phyloP scores from a whole-genome alignment of 2,329 filamentous ascomycete genomes.

The Dendryphion nanum region DNA sequence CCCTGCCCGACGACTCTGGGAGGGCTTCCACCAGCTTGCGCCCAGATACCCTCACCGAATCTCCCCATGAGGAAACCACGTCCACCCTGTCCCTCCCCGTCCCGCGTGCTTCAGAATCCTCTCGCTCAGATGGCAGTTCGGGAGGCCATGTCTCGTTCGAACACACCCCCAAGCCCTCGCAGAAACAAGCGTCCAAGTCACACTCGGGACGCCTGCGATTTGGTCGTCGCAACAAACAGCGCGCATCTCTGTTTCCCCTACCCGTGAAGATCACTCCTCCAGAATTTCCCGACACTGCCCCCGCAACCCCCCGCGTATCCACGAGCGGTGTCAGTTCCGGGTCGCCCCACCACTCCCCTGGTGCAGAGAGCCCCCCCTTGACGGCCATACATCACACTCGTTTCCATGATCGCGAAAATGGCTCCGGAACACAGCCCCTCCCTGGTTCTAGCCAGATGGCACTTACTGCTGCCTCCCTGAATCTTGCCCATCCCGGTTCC shows the following conservation, averaged over 20 bases:
- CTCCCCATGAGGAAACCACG: conserved; percentile 60
- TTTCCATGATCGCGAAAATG: conserved; percentile 17
- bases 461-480: conserved; percentile 47
- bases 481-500: conserved; percentile 45
- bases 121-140: conserved; percentile 81
- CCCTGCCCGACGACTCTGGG: conserved; percentile 42
- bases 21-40: conserved; percentile 60
- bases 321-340: conserved; percentile 37
- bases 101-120: conserved; percentile 77
- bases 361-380: conserved; percentile 42
- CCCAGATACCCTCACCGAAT: conserved; percentile 53
- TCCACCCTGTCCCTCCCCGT: conserved; percentile 64
- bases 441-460: conserved; percentile 56
- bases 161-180: conserved; percentile 29
- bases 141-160: conserved; percentile 45
- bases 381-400: conserved; percentile 32
- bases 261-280: conserved; percentile 66
- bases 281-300: conserved; percentile 45
- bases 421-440: conserved; percentile 30
- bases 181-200: conserved; percentile 55
- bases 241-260: conserved; percentile 81
- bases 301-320: conserved; percentile 46
- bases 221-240: conserved; percentile 67
- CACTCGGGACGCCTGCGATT: conserved; percentile 72
- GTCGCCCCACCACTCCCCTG: conserved; percentile 32